A percentile compares a stretch with the other conserved stretches of the same genome.
Evolutionary conservation across 129 eudicot species (phyloP).

Genomic region (Flaveria brownii): DNA sequence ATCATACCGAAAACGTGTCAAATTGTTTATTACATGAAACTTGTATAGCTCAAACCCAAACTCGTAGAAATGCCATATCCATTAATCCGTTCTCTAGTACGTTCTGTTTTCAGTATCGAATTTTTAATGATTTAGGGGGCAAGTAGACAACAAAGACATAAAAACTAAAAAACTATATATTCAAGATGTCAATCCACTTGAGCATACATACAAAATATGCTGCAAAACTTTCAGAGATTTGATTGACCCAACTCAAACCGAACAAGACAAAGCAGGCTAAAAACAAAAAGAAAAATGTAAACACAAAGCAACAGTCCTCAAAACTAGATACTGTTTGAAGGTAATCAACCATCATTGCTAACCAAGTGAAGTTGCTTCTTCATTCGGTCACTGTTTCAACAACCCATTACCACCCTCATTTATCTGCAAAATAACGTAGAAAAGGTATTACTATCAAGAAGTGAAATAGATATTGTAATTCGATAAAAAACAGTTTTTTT

Average conservation of each 20-base stretch:
- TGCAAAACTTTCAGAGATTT: slow-evolving; percentile 36
- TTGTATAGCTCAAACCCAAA: too few species aligned
- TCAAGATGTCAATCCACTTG: slow-evolving; percentile 39
- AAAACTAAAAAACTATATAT: slow-evolving; percentile 26
- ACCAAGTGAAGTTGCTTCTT: slow-evolving; percentile 18
- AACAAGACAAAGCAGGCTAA: slow-evolving; percentile 30
- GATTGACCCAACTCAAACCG: slow-evolving; percentile 39
- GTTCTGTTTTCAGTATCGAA: too few species aligned
- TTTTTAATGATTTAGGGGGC: neutral
- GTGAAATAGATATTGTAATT: neutral
- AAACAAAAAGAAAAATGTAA: slow-evolving; percentile 2
- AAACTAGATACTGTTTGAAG: slow-evolving; percentile 25
- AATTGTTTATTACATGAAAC: too few species aligned
- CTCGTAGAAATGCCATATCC: too few species aligned
- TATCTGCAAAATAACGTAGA: slow-evolving; percentile 42
- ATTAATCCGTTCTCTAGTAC: too few species aligned
- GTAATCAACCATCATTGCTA: slow-evolving; percentile 23
- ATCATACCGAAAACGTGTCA: too few species aligned
- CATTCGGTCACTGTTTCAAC: slow-evolving; percentile 33
- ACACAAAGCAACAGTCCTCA: slow-evolving; percentile 24
- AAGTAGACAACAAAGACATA: slow-evolving; percentile 24
- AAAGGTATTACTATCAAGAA: neutral
- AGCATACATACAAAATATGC: slow-evolving; percentile 42
- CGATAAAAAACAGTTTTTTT: neutral
- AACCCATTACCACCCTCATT: slow-evolving; percentile 22